Conservation (phyloP, 805 yeast genomes). For the Scheffersomyces amazonensis region DNA sequence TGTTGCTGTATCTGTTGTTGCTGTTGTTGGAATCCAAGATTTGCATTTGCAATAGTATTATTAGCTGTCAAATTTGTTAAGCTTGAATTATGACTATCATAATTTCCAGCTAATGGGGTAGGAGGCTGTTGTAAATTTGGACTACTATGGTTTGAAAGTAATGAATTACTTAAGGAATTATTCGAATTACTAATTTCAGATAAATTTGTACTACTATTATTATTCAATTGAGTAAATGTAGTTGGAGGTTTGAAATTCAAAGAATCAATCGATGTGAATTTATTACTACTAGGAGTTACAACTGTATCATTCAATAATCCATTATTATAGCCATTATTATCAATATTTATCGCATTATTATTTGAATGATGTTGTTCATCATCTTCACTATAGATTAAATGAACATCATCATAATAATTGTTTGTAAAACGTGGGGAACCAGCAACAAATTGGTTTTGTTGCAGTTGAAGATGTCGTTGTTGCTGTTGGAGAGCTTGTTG, state of each 20-base stretch:
- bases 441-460: constrained; percentile 9
- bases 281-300: constrained; percentile 13
- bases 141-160: constrained; percentile 20
- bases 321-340: background rate
- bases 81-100: constrained; percentile 1
- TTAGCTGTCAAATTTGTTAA: constrained; percentile 7
- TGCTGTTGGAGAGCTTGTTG: constrained; percentile 4
- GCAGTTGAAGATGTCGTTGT: background rate
- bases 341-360: background rate
- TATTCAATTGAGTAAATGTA: constrained; percentile 36
- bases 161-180: constrained; percentile 19
- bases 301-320: background rate
- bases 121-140: constrained; percentile 12
- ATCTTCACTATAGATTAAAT: constrained; percentile 1
- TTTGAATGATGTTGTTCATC: background rate
- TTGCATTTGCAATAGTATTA: background rate
- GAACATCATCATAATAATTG: constrained; percentile 3
- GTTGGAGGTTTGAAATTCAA: constrained; percentile 37
- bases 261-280: constrained; percentile 38
- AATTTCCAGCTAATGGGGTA: constrained; percentile 9
- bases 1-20: constrained; percentile 12
- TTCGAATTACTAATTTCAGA: constrained; percentile 27
- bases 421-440: constrained; percentile 12
- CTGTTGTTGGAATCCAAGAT: constrained; percentile 5
- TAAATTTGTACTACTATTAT: constrained; percentile 37